Percentiles rank a stretch among this genome's conserved stretches.
These are phyloP conservation scores for Galeopsis tetrahit DNA, from an alignment of 257 asterid genomes.

Conservation along the genomic window DNA sequence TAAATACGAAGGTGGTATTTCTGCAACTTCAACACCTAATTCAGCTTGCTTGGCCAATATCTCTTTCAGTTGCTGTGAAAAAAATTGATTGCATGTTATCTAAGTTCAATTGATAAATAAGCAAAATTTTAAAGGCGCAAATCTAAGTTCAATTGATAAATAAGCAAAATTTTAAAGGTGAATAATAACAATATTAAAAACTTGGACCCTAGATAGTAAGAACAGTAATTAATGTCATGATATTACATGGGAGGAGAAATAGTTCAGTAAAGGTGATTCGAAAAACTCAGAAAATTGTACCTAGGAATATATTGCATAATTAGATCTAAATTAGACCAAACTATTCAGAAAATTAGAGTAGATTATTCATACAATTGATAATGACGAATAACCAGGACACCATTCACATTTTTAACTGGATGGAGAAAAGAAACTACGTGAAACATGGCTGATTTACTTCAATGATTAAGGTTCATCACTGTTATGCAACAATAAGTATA, in stretches of 20 bases:
- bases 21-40: conserved; percentile 94
- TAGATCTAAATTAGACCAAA: neutral
- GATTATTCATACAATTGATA: conserved; percentile 9
- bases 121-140: neutral
- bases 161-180: neutral
- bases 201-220: neutral
- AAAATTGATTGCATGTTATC: conserved; percentile 26
- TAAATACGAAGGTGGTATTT: conserved; percentile 79
- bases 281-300: neutral
- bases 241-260: neutral
- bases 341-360: neutral
- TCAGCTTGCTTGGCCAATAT: conserved; percentile 93
- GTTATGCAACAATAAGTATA: conserved; percentile 32
- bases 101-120: conserved; percentile 9
- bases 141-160: conserved; percentile 19
- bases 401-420: neutral
- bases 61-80: conserved; percentile 84
- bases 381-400: conserved; percentile 9
- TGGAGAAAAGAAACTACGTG: neutral
- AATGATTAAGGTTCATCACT: conserved; percentile 19
- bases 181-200: neutral
- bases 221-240: neutral
- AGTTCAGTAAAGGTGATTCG: neutral
- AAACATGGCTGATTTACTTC: neutral
- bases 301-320: neutral